phyloP scores from a whole-genome alignment of 148 eudicot species.

The Persicaria tinctoria region DNA sequence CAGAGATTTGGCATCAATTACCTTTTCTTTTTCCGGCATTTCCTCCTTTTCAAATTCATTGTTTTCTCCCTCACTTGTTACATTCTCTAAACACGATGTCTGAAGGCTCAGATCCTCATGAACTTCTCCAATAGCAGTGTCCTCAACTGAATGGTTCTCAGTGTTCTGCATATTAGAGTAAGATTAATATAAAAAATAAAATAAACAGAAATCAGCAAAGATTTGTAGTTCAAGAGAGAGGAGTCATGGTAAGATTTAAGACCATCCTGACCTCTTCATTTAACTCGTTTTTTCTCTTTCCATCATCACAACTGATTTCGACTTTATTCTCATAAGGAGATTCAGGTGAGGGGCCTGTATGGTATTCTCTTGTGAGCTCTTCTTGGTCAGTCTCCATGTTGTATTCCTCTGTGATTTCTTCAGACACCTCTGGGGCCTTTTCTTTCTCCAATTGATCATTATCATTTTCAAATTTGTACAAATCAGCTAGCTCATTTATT shows the following conservation, averaged over 20 bases:
- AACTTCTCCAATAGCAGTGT: background rate
- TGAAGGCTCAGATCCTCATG: background rate
- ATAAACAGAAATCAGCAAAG: background rate
- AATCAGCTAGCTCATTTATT: background rate
- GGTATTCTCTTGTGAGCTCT: too few species aligned
- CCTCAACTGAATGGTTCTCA: background rate
- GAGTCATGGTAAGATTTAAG: background rate
- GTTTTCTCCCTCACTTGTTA: background rate
- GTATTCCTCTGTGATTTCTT: background rate
- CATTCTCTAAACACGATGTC: background rate
- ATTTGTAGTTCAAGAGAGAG: background rate
- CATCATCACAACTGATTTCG: too few species aligned
- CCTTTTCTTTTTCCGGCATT: background rate
- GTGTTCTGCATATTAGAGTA: background rate
- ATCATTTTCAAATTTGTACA: too few species aligned
- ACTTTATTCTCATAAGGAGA: too few species aligned
- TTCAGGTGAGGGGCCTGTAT: too few species aligned
- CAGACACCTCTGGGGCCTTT: background rate
- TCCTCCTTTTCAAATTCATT: background rate
- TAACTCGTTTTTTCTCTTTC: too few species aligned
- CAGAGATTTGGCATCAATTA: background rate
- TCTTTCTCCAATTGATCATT: background rate
- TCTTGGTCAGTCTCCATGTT: too few species aligned
- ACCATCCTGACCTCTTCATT: background rate
- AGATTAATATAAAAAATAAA: background rate